Base-by-base conservation (phyloP, 129 eudicot genomes). In the Escallonia herrerae region DNA sequence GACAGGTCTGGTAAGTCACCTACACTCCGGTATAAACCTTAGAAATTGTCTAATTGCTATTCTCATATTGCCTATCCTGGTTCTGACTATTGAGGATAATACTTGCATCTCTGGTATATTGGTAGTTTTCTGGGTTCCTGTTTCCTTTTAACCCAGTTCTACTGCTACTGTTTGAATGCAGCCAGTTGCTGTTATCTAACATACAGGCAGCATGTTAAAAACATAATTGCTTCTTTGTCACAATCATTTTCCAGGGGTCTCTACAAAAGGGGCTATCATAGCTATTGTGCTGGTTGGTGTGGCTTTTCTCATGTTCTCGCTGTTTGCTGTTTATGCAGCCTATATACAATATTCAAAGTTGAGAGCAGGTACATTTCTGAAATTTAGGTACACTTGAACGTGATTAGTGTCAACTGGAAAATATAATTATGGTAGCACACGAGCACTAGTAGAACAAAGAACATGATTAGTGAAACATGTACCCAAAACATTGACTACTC, bases 211-310 rank as follows among this genome's bases (percentile, higher is more conserved):
- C 33, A 22, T 22, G 33, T 22, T 22, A 22, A 0, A 0, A 22
- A 22, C 33, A 22, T 22, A 22, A 22, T 22, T 22, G 1, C 33
- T 22, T 22, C 33, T 22, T 22, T 22, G 33, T 22, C 33, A n/a
- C 40, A 33, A 52, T 47, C 51, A 6, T 66, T 40, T 69, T 84
- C 47, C 78, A 87, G 95, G 80, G 33, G 66, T 60, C 44, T 72
- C 78, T 4, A 77, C 66, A 42, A 76, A 74, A 53, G 88, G 95
- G 51, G 72, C 50, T 39, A 66, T 60, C 55, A 73, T 87, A 63
- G 95, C 88, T 47, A 80, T 87, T 68, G 78, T 68, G 6, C 71
- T 84, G 63, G 70, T 86, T 58, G 86, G 73, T n/a, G 78, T 80
- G 55, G 86, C 86, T 10, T 84, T 87, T 68, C 68, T 72, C 56